phyloP scores from a whole-genome alignment of 2,329 filamentous ascomycete genomes.

The Aspergillus proliferans region DNA sequence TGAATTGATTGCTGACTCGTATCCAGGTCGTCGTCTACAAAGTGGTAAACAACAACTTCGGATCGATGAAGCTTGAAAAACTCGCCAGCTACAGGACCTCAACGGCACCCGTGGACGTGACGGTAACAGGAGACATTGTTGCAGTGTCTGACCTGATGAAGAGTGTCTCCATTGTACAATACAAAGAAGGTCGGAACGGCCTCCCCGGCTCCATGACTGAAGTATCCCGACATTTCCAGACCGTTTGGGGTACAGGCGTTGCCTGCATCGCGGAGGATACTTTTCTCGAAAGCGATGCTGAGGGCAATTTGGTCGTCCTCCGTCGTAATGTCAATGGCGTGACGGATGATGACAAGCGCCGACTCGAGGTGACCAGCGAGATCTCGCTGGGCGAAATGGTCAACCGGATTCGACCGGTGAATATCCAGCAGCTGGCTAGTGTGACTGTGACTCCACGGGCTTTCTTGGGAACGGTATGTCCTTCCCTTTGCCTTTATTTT shows the following conservation, averaged over 20 bases:
- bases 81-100: constrained; percentile 71
- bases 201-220: constrained; percentile 62
- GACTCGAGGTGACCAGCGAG: constrained; percentile 70
- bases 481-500: background rate
- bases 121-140: constrained; percentile 67
- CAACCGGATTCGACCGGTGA: constrained; percentile 73
- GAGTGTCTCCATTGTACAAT: constrained; percentile 73
- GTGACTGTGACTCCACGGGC: constrained; percentile 72
- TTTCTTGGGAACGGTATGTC: constrained; percentile 77
- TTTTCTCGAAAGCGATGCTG: constrained; percentile 78
- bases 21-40: constrained; percentile 54
- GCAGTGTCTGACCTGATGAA: constrained; percentile 93
- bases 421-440: constrained; percentile 58
- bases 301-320: constrained; percentile 82
- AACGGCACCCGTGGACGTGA: constrained; percentile 76
- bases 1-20: constrained; percentile 10
- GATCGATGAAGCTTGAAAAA: constrained; percentile 55
- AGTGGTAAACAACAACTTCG: constrained; percentile 33
- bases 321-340: constrained; percentile 65
- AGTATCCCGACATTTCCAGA: constrained; percentile 72
- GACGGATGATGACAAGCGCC: constrained; percentile 64
- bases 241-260: constrained; percentile 74
- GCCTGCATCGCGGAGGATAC: constrained; percentile 64
- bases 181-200: constrained; percentile 52
- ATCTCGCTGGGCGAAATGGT: constrained; percentile 88